Evolutionary conservation across 1,139 yeast species (phyloP), one percentile per base, ranked within the genome.

Genomic region (Kodamaea sp.): DNA sequence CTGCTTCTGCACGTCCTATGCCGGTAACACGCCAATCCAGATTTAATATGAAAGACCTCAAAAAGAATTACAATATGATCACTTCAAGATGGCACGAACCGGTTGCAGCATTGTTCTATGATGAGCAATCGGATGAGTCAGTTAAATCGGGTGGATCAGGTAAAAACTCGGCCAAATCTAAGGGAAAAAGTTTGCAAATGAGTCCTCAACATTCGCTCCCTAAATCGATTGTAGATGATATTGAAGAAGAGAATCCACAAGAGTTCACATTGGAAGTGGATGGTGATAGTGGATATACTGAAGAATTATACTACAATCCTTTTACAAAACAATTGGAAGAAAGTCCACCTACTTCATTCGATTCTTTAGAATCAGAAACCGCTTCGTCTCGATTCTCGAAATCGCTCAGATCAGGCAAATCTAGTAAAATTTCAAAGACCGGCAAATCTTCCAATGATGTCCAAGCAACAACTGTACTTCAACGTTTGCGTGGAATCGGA

Each of bases 1-100:
- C 15, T 27, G 22, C 31, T 8, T 33, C 28, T 27, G 22, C 31
- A 29, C 31, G 27, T n/a, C 7, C 15, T 26, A 32, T 10, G 26
- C 29, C 5, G 31, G 29, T 8, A 20, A 23, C 20, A 32, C 35
- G 31, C n/a, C 15, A n/a, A 6, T 31, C 40, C 23, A 30, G 27
- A 12, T 26, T 29, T n/a, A 47, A 47, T 23, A 36, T 57, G 24
- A 54, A 54, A 39, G 53, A 52, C 34, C 39, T 62, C 9, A 45
- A 48, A 26, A 60, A 55, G 37, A 53, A 50, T 24, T 59, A 60
- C 38, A 55, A 50, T 27, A 43, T 37, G 5, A 37, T 65, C 4
- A 50, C 61, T 5, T 48, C 55, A 23, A 65, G 54, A 42, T 68
- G 73, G 73, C 63, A 63, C 44, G 49, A 58, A 39, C 73, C 73